Evolutionary conservation across 306 rosid genomes (phyloP).

Genomic region (Casuarina equisetifolia): DNA sequence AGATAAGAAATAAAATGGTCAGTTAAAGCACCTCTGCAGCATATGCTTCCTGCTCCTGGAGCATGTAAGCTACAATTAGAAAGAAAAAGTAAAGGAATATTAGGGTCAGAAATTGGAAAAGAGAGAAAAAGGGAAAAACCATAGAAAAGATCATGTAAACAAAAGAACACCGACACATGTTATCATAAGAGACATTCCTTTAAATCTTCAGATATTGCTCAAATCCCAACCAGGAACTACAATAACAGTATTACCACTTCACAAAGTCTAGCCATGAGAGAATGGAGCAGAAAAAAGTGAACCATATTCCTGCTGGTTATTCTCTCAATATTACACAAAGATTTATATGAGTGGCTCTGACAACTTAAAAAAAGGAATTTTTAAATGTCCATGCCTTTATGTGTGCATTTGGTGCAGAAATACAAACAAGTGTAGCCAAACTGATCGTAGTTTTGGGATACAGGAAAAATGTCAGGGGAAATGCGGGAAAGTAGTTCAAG

Average conservation of each 20-base stretch:
- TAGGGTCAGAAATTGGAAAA: neutral
- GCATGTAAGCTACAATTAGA: conserved; percentile 64
- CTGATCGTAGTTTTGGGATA: neutral
- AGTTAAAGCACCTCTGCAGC: conserved; percentile 76
- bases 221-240: neutral
- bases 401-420: neutral
- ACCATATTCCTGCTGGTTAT: neutral
- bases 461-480: conserved; percentile 21
- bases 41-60: conserved; percentile 87
- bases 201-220: neutral
- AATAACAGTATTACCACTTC: neutral
- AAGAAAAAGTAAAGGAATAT: conserved; percentile 13
- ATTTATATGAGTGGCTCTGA: neutral
- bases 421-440: neutral
- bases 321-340: conserved; percentile 1
- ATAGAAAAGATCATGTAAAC: conserved; percentile 6
- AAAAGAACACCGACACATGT: conserved; percentile 12
- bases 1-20: conserved; percentile 3
- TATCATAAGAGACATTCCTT: conserved; percentile 4
- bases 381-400: neutral
- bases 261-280: neutral
- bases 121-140: neutral
- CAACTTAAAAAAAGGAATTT: neutral
- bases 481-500: conserved; percentile 20
- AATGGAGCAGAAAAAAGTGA: neutral